Percentiles rank a stretch among this genome's conserved stretches.
These are phyloP conservation scores for Trichosporon ovoides DNA, from an alignment of 1,284 basidiomycete species.

Conservation along the genomic window DNA sequence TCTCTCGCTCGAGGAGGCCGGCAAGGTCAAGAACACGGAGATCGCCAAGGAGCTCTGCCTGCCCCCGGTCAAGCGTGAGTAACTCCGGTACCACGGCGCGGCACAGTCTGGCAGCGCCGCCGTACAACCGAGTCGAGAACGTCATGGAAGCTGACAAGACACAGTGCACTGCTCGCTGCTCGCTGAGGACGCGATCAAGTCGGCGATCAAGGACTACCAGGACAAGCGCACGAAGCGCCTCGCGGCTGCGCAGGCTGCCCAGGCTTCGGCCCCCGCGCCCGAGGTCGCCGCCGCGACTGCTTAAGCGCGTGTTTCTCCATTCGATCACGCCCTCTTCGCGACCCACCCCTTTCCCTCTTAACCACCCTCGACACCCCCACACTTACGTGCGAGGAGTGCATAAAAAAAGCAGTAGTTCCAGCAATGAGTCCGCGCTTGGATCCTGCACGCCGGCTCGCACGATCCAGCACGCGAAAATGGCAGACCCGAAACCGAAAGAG, in stretches of 20 bases:
- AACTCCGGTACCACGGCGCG: no score
- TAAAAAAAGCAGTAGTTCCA: no score
- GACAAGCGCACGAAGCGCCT: constrained; percentile 60
- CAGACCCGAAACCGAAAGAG: no score
- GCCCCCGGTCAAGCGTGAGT: constrained; percentile 94
- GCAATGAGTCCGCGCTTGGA: no score
- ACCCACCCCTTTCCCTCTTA: neutral
- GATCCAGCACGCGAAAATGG: no score
- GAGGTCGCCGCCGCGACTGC: constrained; percentile 5
- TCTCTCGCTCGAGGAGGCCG: constrained; percentile 86
- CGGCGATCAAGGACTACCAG: constrained; percentile 87
- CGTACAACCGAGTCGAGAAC: no score
- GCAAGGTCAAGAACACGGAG: constrained; percentile 97
- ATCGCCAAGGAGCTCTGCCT: constrained; percentile 94
- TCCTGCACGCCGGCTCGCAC: no score
- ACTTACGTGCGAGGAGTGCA: no score
- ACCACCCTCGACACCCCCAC: neutral
- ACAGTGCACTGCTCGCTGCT: constrained; percentile 66
- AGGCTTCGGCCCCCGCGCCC: neutral
- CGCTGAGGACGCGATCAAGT: constrained; percentile 94
- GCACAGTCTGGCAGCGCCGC: no score
- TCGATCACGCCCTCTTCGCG: neutral
- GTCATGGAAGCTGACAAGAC: constrained; percentile 10
- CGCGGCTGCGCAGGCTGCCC: constrained; percentile 19
- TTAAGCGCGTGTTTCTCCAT: neutral